These are phyloP conservation scores for Yamadazyma takamatsuzukensis DNA, from an alignment of 805 yeast species.

Conservation along the genomic window DNA sequence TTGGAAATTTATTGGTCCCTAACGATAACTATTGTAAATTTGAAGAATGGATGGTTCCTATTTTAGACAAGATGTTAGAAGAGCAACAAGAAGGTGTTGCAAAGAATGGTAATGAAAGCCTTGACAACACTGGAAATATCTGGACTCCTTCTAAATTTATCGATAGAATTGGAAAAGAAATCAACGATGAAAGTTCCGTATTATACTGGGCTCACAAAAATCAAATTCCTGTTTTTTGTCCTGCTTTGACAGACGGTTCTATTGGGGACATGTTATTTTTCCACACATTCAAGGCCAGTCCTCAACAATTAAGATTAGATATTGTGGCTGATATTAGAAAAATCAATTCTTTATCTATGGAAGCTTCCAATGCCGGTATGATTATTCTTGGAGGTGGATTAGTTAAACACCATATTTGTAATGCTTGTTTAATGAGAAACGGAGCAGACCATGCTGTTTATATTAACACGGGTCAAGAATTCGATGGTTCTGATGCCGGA, in stretches of 20 bases:
- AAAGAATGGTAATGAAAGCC: slow-evolving; percentile 45
- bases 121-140: slow-evolving; percentile 60
- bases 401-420: slow-evolving; percentile 94
- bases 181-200: slow-evolving; percentile 89
- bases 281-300: slow-evolving; percentile 95
- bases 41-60: slow-evolving; percentile 98
- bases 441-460: slow-evolving; percentile 98
- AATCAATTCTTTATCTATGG: slow-evolving; percentile 93
- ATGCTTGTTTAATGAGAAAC: slow-evolving; percentile 97
- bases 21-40: slow-evolving; percentile 96
- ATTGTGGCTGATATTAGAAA: slow-evolving; percentile 90
- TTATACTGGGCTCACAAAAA: slow-evolving; percentile 98
- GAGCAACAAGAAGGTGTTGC: slow-evolving; percentile 76
- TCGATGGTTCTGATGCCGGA: slow-evolving; percentile 98
- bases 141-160: slow-evolving; percentile 96
- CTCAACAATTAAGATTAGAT: slow-evolving; percentile 84
- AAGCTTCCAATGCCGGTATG: slow-evolving; percentile 93
- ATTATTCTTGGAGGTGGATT: slow-evolving; percentile 94
- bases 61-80: slow-evolving; percentile 78
- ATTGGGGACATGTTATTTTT: slow-evolving; percentile 98
- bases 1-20: slow-evolving; percentile 95
- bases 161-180: slow-evolving; percentile 92
- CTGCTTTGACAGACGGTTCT: slow-evolving; percentile 96
- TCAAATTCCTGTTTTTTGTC: slow-evolving; percentile 94
- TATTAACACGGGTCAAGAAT: slow-evolving; percentile 97